Conservation (phyloP, 176 grass and related monocot species). For the Oryza longistaminata region DNA sequence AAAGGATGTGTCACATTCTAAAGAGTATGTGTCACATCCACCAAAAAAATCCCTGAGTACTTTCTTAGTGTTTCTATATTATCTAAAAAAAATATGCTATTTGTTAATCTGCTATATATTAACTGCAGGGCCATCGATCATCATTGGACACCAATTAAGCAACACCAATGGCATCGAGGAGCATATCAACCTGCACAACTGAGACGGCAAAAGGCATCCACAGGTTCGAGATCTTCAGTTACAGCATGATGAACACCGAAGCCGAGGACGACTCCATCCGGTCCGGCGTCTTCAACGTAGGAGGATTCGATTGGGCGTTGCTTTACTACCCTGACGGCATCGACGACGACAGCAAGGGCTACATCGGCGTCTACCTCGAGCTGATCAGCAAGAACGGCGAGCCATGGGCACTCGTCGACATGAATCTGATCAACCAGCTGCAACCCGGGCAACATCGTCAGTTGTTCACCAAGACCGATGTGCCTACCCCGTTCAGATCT, state of each 20-base stretch:
- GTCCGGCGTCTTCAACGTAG: conserved; percentile 23
- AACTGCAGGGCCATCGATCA: background rate
- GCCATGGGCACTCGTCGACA: background rate
- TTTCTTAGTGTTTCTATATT: too few relatives aligned
- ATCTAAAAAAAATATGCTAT: background rate
- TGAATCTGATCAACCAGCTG: conserved; percentile 20
- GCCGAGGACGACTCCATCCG: background rate
- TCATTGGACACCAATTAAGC: background rate
- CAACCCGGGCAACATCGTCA: background rate
- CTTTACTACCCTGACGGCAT: conserved; percentile 29
- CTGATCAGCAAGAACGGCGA: background rate
- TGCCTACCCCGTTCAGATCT: background rate
- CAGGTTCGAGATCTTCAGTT: conserved; percentile 32
- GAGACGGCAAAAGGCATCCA: background rate
- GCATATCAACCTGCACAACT: background rate
- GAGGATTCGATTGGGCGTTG: conserved; percentile 34
- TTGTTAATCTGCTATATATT: background rate
- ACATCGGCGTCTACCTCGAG: conserved; percentile 8
- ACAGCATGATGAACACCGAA: conserved; percentile 8
- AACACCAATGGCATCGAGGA: background rate
- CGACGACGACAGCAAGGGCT: background rate
- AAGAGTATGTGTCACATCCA: too few relatives aligned
- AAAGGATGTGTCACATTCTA: too few relatives aligned
- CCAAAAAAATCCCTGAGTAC: too few relatives aligned
- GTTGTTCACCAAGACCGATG: background rate